phyloP scores from a whole-genome alignment of 73 alveolate genomes.

The Breviolum minutum region DNA sequence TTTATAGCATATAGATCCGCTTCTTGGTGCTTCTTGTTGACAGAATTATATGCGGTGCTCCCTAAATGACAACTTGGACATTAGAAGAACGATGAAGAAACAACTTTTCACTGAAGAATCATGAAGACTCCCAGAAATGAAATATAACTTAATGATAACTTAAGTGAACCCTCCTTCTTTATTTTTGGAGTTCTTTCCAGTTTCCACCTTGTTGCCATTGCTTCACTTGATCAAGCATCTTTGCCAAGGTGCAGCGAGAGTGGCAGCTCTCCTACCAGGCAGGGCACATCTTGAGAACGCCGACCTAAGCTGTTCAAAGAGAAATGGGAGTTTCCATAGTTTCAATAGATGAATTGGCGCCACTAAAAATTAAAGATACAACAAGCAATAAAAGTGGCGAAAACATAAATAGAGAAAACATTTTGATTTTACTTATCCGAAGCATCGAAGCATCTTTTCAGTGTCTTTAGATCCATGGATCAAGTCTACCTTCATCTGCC shows the following conservation, averaged over 20 bases:
- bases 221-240: neutral
- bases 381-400: neutral
- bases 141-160: neutral
- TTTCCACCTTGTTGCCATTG: neutral
- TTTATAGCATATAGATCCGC: too few relatives aligned
- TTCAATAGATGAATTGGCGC: neutral
- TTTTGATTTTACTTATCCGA: too few relatives aligned
- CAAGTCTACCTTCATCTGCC: neutral
- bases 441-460: too few relatives aligned
- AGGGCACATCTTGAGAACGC: slow-evolving; percentile 68
- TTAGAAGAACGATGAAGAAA: too few relatives aligned
- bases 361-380: neutral
- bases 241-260: slow-evolving; percentile 53
- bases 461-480: neutral
- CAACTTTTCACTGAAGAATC: neutral
- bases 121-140: neutral
- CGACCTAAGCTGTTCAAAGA: slow-evolving; percentile 4
- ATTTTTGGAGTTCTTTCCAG: neutral
- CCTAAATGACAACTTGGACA: too few relatives aligned
- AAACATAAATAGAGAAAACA: too few relatives aligned
- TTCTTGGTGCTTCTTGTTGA: too few relatives aligned
- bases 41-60: too few relatives aligned
- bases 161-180: neutral
- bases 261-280: slow-evolving; percentile 79
- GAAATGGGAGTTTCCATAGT: neutral